Evolutionary conservation across 164 flowering plant species (phyloP).

Genomic region (Umbellularia californica): DNA sequence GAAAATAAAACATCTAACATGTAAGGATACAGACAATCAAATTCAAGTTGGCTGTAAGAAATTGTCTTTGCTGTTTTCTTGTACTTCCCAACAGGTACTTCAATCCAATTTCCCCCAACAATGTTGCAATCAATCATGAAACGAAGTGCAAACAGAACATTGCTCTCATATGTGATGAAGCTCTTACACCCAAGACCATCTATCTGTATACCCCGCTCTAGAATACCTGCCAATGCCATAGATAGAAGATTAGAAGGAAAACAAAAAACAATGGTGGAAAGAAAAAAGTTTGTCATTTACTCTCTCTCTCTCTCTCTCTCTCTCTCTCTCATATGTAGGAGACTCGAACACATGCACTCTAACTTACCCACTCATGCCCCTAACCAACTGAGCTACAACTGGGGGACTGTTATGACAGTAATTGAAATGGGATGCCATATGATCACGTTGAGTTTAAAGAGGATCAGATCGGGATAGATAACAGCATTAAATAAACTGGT

Average conservation of each 20-base stretch:
- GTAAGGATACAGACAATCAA: constrained; percentile 97
- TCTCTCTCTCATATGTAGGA: too few relatives aligned
- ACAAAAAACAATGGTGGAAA: background rate
- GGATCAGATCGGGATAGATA: too few relatives aligned
- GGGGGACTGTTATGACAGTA: too few relatives aligned
- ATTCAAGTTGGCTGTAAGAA: constrained; percentile 80
- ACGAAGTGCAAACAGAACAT: constrained; percentile 93
- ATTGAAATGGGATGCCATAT: too few relatives aligned
- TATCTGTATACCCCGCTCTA: constrained; percentile 89
- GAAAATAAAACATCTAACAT: background rate
- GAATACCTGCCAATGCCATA: constrained; percentile 53
- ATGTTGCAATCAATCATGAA: constrained; percentile 94
- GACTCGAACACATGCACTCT: too few relatives aligned
- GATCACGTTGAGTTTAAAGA: too few relatives aligned
- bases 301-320: too few relatives aligned
- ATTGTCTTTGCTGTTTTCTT: constrained; percentile 41
- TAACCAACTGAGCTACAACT: too few relatives aligned
- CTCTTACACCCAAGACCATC: constrained; percentile 82
- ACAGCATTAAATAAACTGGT: too few relatives aligned
- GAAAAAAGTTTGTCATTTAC: background rate
- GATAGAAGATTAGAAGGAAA: background rate
- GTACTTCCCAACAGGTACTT: constrained; percentile 75
- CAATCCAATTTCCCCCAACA: constrained; percentile 99
- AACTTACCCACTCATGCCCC: too few relatives aligned
- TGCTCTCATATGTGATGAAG: constrained; percentile 93